Conservation (phyloP, 441 rosid species). For the Codiaeum variegatum region DNA sequence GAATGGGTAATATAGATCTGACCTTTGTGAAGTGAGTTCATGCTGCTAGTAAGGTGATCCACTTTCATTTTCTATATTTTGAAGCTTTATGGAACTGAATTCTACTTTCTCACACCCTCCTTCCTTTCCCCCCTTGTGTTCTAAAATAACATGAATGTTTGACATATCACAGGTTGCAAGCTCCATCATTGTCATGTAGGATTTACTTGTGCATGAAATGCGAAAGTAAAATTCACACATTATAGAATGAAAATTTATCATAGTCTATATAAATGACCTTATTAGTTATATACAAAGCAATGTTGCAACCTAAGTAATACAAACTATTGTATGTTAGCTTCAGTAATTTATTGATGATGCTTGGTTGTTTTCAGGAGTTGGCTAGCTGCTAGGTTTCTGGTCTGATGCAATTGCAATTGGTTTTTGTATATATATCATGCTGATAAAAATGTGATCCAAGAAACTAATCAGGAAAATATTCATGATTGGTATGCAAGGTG, state of each 20-base stretch:
- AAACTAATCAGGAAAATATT: too few relatives aligned
- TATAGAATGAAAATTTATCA: neutral
- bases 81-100: neutral
- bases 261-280: too few relatives aligned
- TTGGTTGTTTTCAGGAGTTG: slow-evolving; percentile 5
- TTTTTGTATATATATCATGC: neutral
- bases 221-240: neutral
- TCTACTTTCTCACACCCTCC: neutral
- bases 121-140: neutral
- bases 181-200: too few relatives aligned
- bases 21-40: neutral
- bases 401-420: neutral
- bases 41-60: too few relatives aligned
- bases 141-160: too few relatives aligned
- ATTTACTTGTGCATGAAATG: neutral
- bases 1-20: too few relatives aligned
- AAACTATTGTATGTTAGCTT: neutral
- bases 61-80: too few relatives aligned
- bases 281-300: neutral
- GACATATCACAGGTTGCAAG: neutral
- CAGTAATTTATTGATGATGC: neutral
- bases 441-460: too few relatives aligned
- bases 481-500: too few relatives aligned
- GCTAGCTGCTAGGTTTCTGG: neutral
- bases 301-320: neutral